These are phyloP conservation scores for Claviceps arundinis DNA, from an alignment of 2,329 filamentous ascomycete species.

Conservation along the genomic window DNA sequence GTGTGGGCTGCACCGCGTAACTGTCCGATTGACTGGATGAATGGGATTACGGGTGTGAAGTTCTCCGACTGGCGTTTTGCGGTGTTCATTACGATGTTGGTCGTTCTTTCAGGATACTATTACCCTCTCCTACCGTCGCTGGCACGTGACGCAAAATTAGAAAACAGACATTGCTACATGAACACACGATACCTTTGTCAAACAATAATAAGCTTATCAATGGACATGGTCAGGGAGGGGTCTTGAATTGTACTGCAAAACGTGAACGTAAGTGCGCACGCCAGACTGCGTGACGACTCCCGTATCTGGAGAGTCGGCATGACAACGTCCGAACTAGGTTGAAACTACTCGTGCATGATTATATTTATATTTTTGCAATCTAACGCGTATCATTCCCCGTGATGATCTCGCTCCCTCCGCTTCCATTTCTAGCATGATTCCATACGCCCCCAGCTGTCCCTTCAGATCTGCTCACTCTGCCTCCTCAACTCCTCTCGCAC, in stretches of 20 bases:
- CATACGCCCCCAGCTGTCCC: no score
- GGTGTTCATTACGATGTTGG: conserved; percentile 11
- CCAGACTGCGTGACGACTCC: no score
- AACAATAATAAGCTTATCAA: conserved; percentile 5
- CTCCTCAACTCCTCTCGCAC: conserved; percentile 48
- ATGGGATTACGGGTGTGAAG: not conserved
- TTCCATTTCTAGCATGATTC: no score
- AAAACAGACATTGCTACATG: conserved; percentile 21
- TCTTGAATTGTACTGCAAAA: not conserved
- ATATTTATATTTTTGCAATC: no score
- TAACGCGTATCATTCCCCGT: no score
- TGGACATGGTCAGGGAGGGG: not conserved
- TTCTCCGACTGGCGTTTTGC: conserved; percentile 7
- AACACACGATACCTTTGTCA: conserved; percentile 20
- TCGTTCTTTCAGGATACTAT: conserved; percentile 14
- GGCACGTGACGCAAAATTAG: conserved; percentile 14
- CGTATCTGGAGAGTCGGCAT: no score
- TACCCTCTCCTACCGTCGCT: conserved; percentile 14
- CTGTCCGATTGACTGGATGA: not conserved
- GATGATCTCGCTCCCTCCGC: no score
- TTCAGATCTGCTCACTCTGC: conserved; percentile 2
- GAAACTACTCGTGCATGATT: no score
- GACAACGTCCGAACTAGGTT: no score
- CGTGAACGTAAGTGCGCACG: no score
- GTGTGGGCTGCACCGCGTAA: not conserved